Evolutionary conservation across 805 yeast species (phyloP).

Genomic region (Yarrowia deformans): DNA sequence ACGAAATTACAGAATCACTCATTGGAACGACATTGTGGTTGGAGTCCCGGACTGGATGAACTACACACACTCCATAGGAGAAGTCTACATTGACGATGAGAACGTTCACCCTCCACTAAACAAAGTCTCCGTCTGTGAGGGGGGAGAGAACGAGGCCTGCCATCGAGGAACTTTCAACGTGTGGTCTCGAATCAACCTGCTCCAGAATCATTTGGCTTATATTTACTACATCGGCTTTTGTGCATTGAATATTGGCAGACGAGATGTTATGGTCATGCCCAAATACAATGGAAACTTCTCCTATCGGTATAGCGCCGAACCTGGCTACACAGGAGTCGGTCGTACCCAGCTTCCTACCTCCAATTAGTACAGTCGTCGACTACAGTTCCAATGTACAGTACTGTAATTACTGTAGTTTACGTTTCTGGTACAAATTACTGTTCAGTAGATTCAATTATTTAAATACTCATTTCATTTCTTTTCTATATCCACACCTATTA

Average conservation of each 20-base stretch:
- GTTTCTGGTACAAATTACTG: no score
- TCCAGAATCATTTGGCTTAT: slow-evolving; percentile 19
- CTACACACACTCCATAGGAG: slow-evolving; percentile 23
- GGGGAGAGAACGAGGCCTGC: slow-evolving; percentile 40
- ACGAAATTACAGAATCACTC: slow-evolving; percentile 19
- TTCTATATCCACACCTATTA: slow-evolving; percentile 21
- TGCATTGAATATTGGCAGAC: slow-evolving; percentile 10
- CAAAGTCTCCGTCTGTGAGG: slow-evolving; percentile 22
- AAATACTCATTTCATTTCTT: neutral
- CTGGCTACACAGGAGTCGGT: neutral
- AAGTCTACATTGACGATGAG: slow-evolving; percentile 7
- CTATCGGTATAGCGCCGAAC: neutral
- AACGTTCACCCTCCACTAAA: neutral
- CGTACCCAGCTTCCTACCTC: neutral
- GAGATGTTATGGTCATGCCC: slow-evolving; percentile 8
- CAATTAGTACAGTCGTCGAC: neutral
- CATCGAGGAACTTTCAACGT: slow-evolving; percentile 26
- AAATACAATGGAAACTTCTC: slow-evolving; percentile 13
- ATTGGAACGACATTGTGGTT: slow-evolving; percentile 8
- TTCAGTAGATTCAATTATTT: neutral
- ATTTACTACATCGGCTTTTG: slow-evolving; percentile 34
- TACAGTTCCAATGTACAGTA: neutral
- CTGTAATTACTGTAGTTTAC: no score
- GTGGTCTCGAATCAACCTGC: slow-evolving; percentile 16
- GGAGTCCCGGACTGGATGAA: slow-evolving; percentile 11